phyloP scores from a whole-genome alignment of 768 basidiomycete genomes.

The Lactarius hengduanensis region DNA sequence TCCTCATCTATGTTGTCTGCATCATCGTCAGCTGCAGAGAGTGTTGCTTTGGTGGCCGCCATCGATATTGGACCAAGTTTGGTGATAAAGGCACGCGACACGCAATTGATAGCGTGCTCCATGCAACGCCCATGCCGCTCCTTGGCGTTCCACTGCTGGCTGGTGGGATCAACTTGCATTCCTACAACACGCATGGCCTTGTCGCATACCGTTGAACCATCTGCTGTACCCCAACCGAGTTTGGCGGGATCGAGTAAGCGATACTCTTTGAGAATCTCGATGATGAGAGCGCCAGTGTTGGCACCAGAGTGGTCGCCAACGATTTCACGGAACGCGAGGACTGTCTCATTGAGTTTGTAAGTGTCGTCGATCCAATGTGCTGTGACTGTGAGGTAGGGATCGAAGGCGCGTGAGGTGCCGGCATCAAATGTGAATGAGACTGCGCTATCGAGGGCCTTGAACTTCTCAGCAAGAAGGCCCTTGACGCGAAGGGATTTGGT shows the following conservation, averaged over 20 bases:
- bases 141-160: no score
- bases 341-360: not conserved
- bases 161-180: no score
- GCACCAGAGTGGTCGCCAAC: not conserved
- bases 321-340: not conserved
- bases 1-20: no score
- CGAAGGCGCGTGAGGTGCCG: not conserved
- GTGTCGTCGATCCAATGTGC: not conserved
- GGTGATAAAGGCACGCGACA: no score
- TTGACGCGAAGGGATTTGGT: no score
- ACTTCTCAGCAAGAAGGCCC: not conserved
- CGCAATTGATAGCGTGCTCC: slow-evolving; percentile 1
- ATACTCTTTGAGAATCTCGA: not conserved
- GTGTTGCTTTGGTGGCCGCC: no score
- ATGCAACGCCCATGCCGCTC: not conserved
- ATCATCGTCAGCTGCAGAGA: no score
- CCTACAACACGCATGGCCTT: no score
- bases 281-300: not conserved
- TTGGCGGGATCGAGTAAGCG: not conserved
- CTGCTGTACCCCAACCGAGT: slow-evolving; percentile 2
- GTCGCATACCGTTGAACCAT: not conserved
- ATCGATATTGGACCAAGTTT: no score
- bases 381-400: not conserved
- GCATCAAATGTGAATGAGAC: slow-evolving; percentile 1
- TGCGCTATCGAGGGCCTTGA: not conserved